Evolutionary conservation across 2,329 filamentous ascomycete species (phyloP).

Genomic region (Neonectria sp.): DNA sequence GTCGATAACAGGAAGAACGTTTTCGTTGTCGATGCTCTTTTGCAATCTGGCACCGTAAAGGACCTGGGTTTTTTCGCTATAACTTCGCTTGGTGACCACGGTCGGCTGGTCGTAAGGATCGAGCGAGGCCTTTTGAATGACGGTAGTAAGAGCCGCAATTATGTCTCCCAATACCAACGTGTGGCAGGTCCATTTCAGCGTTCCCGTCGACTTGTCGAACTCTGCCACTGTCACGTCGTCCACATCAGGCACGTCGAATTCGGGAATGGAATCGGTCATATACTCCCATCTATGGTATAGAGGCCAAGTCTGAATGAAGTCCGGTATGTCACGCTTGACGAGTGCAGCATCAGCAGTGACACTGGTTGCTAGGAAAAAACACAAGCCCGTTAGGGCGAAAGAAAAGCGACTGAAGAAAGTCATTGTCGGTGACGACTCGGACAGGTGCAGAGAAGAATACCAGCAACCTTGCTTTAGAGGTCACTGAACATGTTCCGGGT

Average conservation of each 20-base stretch:
- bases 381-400: conserved; percentile 22
- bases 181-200: conserved; percentile 28
- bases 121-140: conserved; percentile 23
- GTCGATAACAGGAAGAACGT: conserved; percentile 23
- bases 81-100: conserved; percentile 30
- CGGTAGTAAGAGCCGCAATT: background rate
- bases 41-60: conserved; percentile 23
- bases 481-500: conserved; percentile 14
- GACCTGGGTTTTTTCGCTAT: background rate
- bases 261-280: conserved; percentile 6
- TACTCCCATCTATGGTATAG: conserved; percentile 9
- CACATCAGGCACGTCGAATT: conserved; percentile 21
- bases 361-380: conserved; percentile 9
- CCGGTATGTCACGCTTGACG: background rate
- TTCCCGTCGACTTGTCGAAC: conserved; percentile 1
- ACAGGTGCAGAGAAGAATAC: conserved; percentile 15
- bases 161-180: conserved; percentile 13
- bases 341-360: conserved; percentile 2
- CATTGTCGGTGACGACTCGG: conserved; percentile 20
- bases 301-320: conserved; percentile 17
- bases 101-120: background rate
- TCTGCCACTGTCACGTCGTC: background rate
- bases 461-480: background rate
- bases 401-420: conserved; percentile 24
- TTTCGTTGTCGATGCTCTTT: conserved; percentile 6